These are phyloP conservation scores for Thielaviopsis punctulata DNA, from an alignment of 2,329 filamentous ascomycete genomes.

Conservation along the genomic window DNA sequence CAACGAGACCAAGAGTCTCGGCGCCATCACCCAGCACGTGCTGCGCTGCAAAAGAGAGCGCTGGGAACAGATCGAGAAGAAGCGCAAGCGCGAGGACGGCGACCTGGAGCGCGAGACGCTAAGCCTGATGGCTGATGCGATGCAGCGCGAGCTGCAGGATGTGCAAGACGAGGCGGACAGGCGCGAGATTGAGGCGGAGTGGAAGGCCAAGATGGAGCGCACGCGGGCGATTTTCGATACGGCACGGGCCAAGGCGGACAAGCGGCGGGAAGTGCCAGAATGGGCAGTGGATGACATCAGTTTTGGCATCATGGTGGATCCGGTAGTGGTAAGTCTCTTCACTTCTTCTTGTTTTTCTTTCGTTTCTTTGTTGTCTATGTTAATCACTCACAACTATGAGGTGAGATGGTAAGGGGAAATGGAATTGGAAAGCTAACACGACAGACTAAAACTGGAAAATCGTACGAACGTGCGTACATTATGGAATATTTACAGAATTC, in stretches of 20 bases:
- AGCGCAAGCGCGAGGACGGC: conserved; percentile 35
- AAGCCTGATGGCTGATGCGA: conserved; percentile 31
- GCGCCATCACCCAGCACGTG: conserved; percentile 55
- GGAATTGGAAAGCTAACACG: conserved; percentile 12
- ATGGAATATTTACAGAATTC: conserved; percentile 67
- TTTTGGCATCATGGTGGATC: conserved; percentile 59
- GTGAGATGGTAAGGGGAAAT: no score
- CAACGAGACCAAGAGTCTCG: conserved; percentile 45
- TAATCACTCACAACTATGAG: no score
- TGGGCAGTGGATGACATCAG: conserved; percentile 63
- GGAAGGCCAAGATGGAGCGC: conserved; percentile 26
- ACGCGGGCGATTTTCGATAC: conserved; percentile 34
- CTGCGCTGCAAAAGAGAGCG: conserved; percentile 68
- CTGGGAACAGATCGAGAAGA: conserved; percentile 60
- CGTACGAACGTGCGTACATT: conserved; percentile 75
- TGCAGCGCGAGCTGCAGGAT: conserved; percentile 17
- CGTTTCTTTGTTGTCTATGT: conserved; percentile 2
- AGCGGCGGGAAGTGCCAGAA: conserved; percentile 48
- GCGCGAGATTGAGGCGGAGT: conserved; percentile 30
- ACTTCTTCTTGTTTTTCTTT: not conserved
- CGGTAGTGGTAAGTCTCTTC: conserved; percentile 32
- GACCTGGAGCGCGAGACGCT: conserved; percentile 45
- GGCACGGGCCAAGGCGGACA: conserved; percentile 27
- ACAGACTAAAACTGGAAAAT: conserved; percentile 68
- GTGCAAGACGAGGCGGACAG: conserved; percentile 30